These are phyloP conservation scores for Dujonia santamariae DNA, from an alignment of 1,139 yeast species.

Conservation along the genomic window DNA sequence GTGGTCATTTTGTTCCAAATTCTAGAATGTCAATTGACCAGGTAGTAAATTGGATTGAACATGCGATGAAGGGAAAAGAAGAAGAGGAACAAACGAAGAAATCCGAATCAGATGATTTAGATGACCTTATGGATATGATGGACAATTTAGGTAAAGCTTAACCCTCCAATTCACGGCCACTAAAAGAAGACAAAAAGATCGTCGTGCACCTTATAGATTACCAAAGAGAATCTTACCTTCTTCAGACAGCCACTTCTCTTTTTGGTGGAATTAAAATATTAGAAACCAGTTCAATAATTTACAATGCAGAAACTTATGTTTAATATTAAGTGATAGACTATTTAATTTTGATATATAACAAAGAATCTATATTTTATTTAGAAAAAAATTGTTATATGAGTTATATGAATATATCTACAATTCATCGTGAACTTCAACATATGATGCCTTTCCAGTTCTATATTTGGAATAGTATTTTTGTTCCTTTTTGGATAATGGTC, in stretches of 20 bases:
- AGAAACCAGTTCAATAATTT: no score
- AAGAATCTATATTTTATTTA: background rate
- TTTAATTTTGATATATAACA: background rate
- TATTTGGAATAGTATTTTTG: slow-evolving; percentile 26
- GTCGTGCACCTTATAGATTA: no score
- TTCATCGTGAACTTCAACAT: slow-evolving; percentile 31
- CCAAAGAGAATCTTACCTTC: no score
- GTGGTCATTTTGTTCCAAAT: slow-evolving; percentile 86
- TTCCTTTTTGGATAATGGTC: slow-evolving; percentile 37
- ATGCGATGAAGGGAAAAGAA: slow-evolving; percentile 13
- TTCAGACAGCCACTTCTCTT: no score
- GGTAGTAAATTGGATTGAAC: slow-evolving; percentile 54
- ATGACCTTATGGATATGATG: slow-evolving; percentile 36
- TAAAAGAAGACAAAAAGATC: no score
- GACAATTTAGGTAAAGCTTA: slow-evolving; percentile 29
- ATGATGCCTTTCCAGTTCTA: slow-evolving; percentile 22
- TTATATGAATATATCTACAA: slow-evolving; percentile 16
- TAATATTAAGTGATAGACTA: no score
- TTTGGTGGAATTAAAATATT: no score
- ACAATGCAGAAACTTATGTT: no score
- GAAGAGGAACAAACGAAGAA: slow-evolving; percentile 12
- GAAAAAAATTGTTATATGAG: background rate
- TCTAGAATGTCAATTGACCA: slow-evolving; percentile 58
- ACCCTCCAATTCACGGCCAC: no score
- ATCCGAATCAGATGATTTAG: slow-evolving; percentile 24